A percentile compares a stretch with the other conserved stretches of the same genome.
Evolutionary conservation across 1,284 basidiomycete species (phyloP).

Genomic region (Cryptococcus sp.): DNA sequence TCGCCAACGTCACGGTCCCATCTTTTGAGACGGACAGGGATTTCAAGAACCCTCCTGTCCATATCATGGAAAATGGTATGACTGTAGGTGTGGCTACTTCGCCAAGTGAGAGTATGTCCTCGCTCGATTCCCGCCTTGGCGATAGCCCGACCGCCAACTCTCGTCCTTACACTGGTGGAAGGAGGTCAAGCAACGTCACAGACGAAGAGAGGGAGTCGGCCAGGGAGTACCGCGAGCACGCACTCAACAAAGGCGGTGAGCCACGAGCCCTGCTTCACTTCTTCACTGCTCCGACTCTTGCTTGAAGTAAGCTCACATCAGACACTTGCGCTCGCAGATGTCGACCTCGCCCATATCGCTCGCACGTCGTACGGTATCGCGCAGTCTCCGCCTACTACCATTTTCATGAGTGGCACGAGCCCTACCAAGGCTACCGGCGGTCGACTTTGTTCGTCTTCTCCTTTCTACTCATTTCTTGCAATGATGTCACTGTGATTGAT

Average conservation of each 20-base stretch:
- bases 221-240: slow-evolving; percentile 45
- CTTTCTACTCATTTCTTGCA: no score
- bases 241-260: slow-evolving; percentile 39
- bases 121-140: slow-evolving; percentile 20
- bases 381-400: slow-evolving; percentile 60
- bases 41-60: slow-evolving; percentile 5
- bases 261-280: background rate
- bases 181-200: slow-evolving; percentile 54
- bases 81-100: slow-evolving; percentile 18
- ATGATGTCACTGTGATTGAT: no score
- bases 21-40: background rate
- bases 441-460: slow-evolving; percentile 24
- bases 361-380: slow-evolving; percentile 75
- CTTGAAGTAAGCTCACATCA: no score
- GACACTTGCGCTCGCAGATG: slow-evolving; percentile 20
- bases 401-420: slow-evolving; percentile 45
- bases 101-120: slow-evolving; percentile 31
- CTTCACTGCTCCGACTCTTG: background rate
- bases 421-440: slow-evolving; percentile 51
- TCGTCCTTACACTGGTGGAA: slow-evolving; percentile 28
- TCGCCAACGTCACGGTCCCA: background rate
- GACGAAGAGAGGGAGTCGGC: slow-evolving; percentile 65
- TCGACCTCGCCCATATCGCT: slow-evolving; percentile 75
- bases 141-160: slow-evolving; percentile 3
- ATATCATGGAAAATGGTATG: slow-evolving; percentile 1